Evolutionary conservation across 176 grass and related monocot genomes (phyloP).

Genomic region (Paspalum vaginatum): DNA sequence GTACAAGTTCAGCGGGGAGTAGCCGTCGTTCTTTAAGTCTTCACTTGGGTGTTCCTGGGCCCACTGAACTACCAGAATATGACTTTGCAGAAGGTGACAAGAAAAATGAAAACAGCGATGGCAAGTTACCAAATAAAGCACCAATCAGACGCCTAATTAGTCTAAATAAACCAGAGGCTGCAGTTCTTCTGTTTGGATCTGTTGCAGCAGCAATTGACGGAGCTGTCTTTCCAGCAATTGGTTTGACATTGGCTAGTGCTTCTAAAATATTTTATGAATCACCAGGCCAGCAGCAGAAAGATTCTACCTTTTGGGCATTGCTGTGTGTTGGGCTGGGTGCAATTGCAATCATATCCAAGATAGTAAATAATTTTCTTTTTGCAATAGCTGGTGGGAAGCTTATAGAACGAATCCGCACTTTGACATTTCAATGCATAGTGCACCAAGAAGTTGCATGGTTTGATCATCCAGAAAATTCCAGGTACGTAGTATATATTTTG

Average conservation of each 20-base stretch:
- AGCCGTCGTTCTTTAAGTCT: constrained; percentile 10
- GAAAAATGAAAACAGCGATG: background rate
- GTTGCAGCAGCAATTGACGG: constrained; percentile 51
- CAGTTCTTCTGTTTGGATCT: constrained; percentile 50
- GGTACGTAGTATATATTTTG: constrained; percentile 36
- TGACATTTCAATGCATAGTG: constrained; percentile 62
- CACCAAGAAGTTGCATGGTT: constrained; percentile 84
- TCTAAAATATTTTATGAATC: constrained; percentile 52
- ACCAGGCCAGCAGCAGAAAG: constrained; percentile 35
- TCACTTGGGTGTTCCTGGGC: background rate
- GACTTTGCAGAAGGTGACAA: background rate
- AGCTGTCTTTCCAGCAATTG: constrained; percentile 45
- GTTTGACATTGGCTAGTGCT: constrained; percentile 45
- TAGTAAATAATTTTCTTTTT: constrained; percentile 49
- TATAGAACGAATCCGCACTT: constrained; percentile 62
- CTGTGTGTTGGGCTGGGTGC: constrained; percentile 43
- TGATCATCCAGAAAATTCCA: constrained; percentile 70
- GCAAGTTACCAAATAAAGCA: constrained; percentile 25
- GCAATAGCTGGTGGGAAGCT: constrained; percentile 81
- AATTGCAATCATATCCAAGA: constrained; percentile 23
- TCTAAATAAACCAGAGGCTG: constrained; percentile 46
- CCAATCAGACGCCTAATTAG: constrained; percentile 40
- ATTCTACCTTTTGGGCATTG: constrained; percentile 51
- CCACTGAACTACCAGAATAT: constrained; percentile 27
- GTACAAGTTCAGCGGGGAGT: constrained; percentile 41